Conservation (phyloP, 495 filamentous ascomycete genomes). For the Penicillium atrosanguineum region DNA sequence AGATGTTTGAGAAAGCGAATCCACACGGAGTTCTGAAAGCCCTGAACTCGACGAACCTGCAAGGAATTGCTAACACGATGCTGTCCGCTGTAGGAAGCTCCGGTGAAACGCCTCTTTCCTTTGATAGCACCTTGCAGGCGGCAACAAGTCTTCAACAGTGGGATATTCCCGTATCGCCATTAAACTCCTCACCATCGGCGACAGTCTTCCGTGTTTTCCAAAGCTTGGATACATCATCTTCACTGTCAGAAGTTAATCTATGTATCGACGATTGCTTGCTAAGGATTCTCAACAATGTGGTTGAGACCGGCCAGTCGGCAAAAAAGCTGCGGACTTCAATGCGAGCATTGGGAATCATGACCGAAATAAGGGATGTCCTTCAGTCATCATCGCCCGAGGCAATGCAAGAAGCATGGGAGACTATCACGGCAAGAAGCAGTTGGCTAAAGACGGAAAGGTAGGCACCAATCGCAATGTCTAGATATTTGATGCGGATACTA, state of each 20-base stretch:
- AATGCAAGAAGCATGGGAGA: slow-evolving; percentile 58
- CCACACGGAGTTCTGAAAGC: slow-evolving; percentile 42
- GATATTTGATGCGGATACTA: slow-evolving; percentile 15
- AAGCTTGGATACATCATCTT: slow-evolving; percentile 64
- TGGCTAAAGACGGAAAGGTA: slow-evolving; percentile 83
- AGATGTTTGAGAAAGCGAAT: slow-evolving; percentile 50
- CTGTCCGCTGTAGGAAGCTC: slow-evolving; percentile 26
- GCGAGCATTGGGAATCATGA: slow-evolving; percentile 70
- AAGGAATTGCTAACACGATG: slow-evolving; percentile 48
- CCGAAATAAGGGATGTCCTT: slow-evolving; percentile 78
- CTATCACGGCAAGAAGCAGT: slow-evolving; percentile 60
- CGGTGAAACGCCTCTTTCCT: slow-evolving; percentile 37
- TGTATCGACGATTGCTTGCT: slow-evolving; percentile 65
- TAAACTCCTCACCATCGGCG: slow-evolving; percentile 58
- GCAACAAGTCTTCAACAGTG: slow-evolving; percentile 87
- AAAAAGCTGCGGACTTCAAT: slow-evolving; percentile 62
- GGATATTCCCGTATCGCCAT: slow-evolving; percentile 76
- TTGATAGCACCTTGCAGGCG: slow-evolving; percentile 72
- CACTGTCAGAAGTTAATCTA: slow-evolving; percentile 45
- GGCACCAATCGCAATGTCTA: slow-evolving; percentile 1
- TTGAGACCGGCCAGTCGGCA: slow-evolving; percentile 53
- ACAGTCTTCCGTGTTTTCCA: slow-evolving; percentile 80
- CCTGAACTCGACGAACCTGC: slow-evolving; percentile 45
- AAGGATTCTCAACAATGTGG: slow-evolving; percentile 58
- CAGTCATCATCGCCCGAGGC: slow-evolving; percentile 55